Evolutionary conservation across 1,139 yeast species (phyloP), one percentile per base, ranked within the genome.

Genomic region (Scheffersomyces segobiensis): DNA sequence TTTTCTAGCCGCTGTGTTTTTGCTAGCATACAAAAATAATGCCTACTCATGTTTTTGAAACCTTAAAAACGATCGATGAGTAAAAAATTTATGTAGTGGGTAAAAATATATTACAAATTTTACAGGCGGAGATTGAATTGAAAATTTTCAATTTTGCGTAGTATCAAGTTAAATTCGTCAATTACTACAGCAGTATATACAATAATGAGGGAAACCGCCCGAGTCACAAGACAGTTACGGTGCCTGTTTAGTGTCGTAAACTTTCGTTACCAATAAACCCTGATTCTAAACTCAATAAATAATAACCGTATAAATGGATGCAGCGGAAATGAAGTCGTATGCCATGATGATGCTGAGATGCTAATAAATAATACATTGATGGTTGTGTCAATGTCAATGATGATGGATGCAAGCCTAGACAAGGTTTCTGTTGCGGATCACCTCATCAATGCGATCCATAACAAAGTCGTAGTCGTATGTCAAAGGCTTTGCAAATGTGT

Each of bases 401-500:
- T 10, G 7, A 10, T 24, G 5, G 17, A 7, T 10, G 12, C 42
- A 32, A 32, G 46, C 52, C 32, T 26, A 12, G n/a, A 46, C 21
- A 46, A 22, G 55, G 42, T 32, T 22, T 46, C 68, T 61, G 50
- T 55, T 53, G 46, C 57, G 57, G 26, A 66, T 63, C 52, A 68
- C 70, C 52, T 54, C 56, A 53, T 63, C 66, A 53, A 70, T 63
- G 46, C 63, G 63, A 47, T 60, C 65, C 58, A 66, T 60, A 18
- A 69, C 62, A 51, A 61, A 62, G 51, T 61, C 62, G 55, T 68
- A 62, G 49, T 63, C 60, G 53, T 69, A 69, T 59, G 72, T 73
- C 61, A 80, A 68, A 2, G 84, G 84, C 61, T 80, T 80, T 55
- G 75, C 71, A 56, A 80, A 77, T 2, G 83, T 79, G 60, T 67